Percentiles rank a stretch among this genome's conserved stretches.
Evolutionary conservation across 2,329 filamentous ascomycete species (phyloP).

Genomic region (Fusarium sambucinum): DNA sequence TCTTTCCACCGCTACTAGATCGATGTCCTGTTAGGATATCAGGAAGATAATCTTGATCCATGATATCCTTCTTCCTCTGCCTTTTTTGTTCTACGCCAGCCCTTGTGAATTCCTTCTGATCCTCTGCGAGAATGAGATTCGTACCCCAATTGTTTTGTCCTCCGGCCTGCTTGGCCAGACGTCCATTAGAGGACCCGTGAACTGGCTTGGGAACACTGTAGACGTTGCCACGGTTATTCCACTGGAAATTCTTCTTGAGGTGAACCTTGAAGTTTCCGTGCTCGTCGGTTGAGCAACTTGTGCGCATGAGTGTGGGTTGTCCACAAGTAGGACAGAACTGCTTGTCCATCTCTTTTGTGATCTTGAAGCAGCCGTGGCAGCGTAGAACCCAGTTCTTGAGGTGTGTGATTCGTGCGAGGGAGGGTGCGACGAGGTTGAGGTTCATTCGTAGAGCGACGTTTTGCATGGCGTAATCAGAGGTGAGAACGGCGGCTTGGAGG

Average conservation of each 20-base stretch:
- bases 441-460: conserved; percentile 96
- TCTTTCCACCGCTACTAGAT: conserved; percentile 71
- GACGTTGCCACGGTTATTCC: conserved; percentile 91
- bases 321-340: conserved; percentile 96
- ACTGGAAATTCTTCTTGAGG: conserved; percentile 94
- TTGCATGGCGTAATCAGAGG: conserved; percentile 97
- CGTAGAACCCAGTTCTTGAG: conserved; percentile 91
- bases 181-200: conserved; percentile 83
- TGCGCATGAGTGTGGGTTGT: conserved; percentile 85
- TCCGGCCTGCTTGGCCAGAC: conserved; percentile 74
- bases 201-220: conserved; percentile 94
- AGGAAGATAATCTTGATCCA: conserved; percentile 95
- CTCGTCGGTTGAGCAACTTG: conserved; percentile 85
- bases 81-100: conserved; percentile 74
- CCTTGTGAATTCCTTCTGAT: conserved; percentile 90
- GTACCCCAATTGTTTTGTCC: conserved; percentile 90
- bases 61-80: conserved; percentile 80
- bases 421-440: conserved; percentile 85
- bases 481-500: conserved; percentile 91
- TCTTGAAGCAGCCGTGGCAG: conserved; percentile 92
- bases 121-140: conserved; percentile 87
- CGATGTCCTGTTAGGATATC: conserved; percentile 85
- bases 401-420: conserved; percentile 82
- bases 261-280: conserved; percentile 86
- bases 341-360: conserved; percentile 84